phyloP scores from a whole-genome alignment of 1,139 yeast species.

The Candida sanyaensis region DNA sequence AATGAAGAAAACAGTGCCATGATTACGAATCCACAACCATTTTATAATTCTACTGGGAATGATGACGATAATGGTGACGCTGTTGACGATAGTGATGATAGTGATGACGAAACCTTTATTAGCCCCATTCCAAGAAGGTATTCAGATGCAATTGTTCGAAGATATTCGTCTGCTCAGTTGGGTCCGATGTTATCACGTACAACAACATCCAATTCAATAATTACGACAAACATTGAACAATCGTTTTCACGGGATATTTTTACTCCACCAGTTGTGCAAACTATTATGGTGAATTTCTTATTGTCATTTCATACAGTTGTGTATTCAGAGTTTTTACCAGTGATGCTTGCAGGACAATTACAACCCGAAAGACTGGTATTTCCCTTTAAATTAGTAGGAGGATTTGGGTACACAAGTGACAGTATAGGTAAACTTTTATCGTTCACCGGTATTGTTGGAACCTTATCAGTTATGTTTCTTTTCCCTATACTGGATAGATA shows the following conservation, averaged over 20 bases:
- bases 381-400: slow-evolving; percentile 24
- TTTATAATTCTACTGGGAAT: background rate
- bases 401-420: slow-evolving; percentile 37
- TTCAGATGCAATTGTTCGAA: slow-evolving; percentile 40
- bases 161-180: slow-evolving; percentile 35
- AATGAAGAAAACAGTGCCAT: background rate
- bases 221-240: slow-evolving; percentile 13
- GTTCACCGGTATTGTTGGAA: slow-evolving; percentile 57
- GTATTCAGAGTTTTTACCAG: slow-evolving; percentile 60
- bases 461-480: slow-evolving; percentile 48
- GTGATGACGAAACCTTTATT: slow-evolving; percentile 19
- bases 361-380: slow-evolving; percentile 36
- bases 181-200: slow-evolving; percentile 15
- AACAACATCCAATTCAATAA: slow-evolving; percentile 12
- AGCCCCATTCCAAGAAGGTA: slow-evolving; percentile 36
- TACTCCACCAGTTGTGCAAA: slow-evolving; percentile 39
- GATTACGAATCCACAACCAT: slow-evolving; percentile 3
- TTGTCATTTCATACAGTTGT: slow-evolving; percentile 55
- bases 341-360: slow-evolving; percentile 54
- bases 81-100: slow-evolving; percentile 13
- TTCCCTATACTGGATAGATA: slow-evolving; percentile 59
- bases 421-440: slow-evolving; percentile 59
- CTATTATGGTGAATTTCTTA: slow-evolving; percentile 43
- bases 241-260: slow-evolving; percentile 21
- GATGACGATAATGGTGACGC: slow-evolving; percentile 1